Conservation (phyloP, 108 stramenopile genomes). For the Nannochloropsis gaditana region DNA sequence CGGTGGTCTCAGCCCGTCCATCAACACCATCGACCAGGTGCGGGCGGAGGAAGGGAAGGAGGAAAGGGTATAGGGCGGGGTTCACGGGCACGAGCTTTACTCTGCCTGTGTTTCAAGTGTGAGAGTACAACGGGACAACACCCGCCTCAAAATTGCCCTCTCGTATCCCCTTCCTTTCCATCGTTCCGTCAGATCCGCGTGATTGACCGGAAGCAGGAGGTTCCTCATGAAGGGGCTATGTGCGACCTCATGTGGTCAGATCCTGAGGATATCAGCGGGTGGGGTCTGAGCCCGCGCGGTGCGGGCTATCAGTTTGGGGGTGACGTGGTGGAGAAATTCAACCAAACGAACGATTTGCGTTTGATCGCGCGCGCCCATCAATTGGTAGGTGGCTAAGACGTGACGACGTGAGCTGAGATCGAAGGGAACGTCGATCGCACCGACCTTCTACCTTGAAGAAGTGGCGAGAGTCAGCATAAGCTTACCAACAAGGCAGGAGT, state of each 20-base stretch:
- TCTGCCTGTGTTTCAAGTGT: not conserved
- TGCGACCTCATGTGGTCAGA: slow-evolving; percentile 98
- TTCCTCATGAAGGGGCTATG: slow-evolving; percentile 98
- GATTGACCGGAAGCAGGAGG: slow-evolving; percentile 97
- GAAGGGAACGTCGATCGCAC: too few relatives aligned
- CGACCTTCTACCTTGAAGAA: too few relatives aligned
- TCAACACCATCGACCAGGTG: slow-evolving; percentile 80
- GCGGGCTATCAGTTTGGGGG: slow-evolving; percentile 97
- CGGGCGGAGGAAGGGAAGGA: not conserved
- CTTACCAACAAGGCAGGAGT: too few relatives aligned
- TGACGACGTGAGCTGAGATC: not conserved
- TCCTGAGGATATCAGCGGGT: slow-evolving; percentile 94
- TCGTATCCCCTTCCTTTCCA: not conserved
- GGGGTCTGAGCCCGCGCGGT: slow-evolving; percentile 93
- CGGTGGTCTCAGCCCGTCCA: slow-evolving; percentile 85
- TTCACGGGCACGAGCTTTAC: not conserved
- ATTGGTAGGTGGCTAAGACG: slow-evolving; percentile 20
- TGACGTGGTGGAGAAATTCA: slow-evolving; percentile 92
- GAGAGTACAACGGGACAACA: not conserved
- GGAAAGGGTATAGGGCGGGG: not conserved
- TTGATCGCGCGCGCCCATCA: slow-evolving; percentile 92
- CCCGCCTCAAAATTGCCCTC: not conserved
- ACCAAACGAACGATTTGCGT: slow-evolving; percentile 78
- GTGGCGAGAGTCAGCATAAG: too few relatives aligned
- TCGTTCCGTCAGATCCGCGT: slow-evolving; percentile 74